Percentiles rank a stretch among this genome's conserved stretches.
Evolutionary conservation across 1,139 yeast species (phyloP).

Genomic region (Pichia terricola): DNA sequence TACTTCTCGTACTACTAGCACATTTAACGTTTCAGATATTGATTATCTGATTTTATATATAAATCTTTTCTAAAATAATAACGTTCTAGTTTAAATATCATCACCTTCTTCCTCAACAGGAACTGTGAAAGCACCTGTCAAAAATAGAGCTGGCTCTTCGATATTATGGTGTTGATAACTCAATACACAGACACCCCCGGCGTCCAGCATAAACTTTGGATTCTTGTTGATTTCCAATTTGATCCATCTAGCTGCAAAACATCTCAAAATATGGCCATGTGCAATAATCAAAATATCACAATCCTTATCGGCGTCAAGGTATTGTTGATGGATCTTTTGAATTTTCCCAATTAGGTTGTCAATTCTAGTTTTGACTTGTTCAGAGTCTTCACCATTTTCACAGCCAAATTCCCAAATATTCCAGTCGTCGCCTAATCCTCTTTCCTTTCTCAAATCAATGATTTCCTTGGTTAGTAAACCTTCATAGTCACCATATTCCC

Average conservation of each 20-base stretch:
- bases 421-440: slow-evolving; percentile 64
- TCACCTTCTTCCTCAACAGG: slow-evolving; percentile 46
- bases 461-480: slow-evolving; percentile 68
- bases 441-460: slow-evolving; percentile 41
- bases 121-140: slow-evolving; percentile 72
- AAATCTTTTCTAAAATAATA: too few species aligned
- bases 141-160: slow-evolving; percentile 74
- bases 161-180: slow-evolving; percentile 80
- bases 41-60: too few species aligned
- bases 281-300: slow-evolving; percentile 79
- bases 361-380: slow-evolving; percentile 57
- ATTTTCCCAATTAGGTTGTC: slow-evolving; percentile 61
- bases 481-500: slow-evolving; percentile 96
- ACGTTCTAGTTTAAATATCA: too few species aligned
- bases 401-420: slow-evolving; percentile 89
- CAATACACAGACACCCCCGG: slow-evolving; percentile 91
- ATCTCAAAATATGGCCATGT: slow-evolving; percentile 88
- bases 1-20: too few species aligned
- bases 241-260: slow-evolving; percentile 86
- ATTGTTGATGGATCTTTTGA: slow-evolving; percentile 50
- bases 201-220: slow-evolving; percentile 79
- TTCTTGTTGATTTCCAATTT: slow-evolving; percentile 46
- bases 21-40: too few species aligned
- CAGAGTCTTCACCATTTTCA: slow-evolving; percentile 72
- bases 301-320: slow-evolving; percentile 41